phyloP scores from a whole-genome alignment of 495 filamentous ascomycete species.

The Immersiella caudata region DNA sequence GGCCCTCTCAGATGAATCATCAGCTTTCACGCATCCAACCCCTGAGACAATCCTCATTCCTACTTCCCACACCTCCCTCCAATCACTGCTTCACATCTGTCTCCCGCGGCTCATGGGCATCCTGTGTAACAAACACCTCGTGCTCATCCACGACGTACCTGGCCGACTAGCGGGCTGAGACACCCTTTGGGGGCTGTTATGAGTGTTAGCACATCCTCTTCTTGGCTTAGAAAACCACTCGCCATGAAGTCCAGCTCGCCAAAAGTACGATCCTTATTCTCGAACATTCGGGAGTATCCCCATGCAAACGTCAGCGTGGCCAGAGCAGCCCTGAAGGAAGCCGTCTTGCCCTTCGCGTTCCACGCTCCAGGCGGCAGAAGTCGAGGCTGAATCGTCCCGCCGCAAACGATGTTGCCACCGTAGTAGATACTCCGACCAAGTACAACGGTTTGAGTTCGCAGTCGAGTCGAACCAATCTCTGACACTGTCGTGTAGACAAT shows the following conservation, averaged over 20 bases:
- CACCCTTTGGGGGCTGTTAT: background rate
- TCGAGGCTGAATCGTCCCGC: conserved; percentile 39
- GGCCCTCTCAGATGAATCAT: too few relatives aligned
- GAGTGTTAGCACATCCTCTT: background rate
- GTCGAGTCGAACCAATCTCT: conserved; percentile 44
- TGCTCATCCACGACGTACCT: background rate
- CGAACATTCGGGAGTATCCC: conserved; percentile 46
- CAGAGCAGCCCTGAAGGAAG: conserved; percentile 42
- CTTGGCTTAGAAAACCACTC: background rate
- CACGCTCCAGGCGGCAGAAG: conserved; percentile 44
- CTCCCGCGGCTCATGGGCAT: background rate
- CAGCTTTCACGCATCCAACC: background rate
- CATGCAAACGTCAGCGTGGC: conserved; percentile 35
- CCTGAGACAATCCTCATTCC: background rate
- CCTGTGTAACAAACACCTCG: background rate
- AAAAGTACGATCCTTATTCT: conserved; percentile 47
- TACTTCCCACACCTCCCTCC: background rate
- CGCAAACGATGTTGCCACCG: conserved; percentile 34
- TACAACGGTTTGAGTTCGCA: conserved; percentile 43
- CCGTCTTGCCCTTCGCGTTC: conserved; percentile 42
- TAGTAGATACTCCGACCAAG: conserved; percentile 43
- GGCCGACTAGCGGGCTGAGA: background rate
- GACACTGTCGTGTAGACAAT: conserved; percentile 41
- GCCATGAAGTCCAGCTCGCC: conserved; percentile 51
- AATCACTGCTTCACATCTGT: background rate